Conservation (phyloP, 1,139 yeast species). For the Candida sojae region DNA sequence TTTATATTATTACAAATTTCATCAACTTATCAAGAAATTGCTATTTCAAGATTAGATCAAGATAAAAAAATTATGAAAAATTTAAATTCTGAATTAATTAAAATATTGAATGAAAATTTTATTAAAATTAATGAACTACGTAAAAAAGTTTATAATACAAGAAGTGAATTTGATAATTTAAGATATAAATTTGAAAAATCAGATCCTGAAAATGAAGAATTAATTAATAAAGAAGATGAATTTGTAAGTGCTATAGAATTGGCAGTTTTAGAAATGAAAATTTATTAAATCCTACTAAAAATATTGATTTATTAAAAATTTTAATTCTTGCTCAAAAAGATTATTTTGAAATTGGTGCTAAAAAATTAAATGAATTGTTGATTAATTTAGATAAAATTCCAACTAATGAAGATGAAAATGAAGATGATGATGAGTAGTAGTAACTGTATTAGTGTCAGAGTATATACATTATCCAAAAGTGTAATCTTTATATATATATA, state of each 20-base stretch:
- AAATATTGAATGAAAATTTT: constrained; percentile 56
- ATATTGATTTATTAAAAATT: constrained; percentile 60
- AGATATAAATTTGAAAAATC: constrained; percentile 41
- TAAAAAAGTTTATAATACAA: constrained; percentile 63
- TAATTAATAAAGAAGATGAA: constrained; percentile 74
- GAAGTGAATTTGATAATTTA: constrained; percentile 69
- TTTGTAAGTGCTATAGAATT: constrained; percentile 73
- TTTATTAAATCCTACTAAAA: constrained; percentile 65
- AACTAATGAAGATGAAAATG: constrained; percentile 36
- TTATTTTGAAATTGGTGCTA: constrained; percentile 54
- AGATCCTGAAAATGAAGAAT: constrained; percentile 50
- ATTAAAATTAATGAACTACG: constrained; percentile 62
- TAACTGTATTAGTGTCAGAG: too few species aligned
- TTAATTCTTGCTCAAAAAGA: constrained; percentile 69
- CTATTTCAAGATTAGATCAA: constrained; percentile 62
- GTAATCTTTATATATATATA: too few species aligned
- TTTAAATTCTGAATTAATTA: constrained; percentile 55
- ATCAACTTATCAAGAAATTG: constrained; percentile 61
- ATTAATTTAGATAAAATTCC: constrained; percentile 36
- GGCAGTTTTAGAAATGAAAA: constrained; percentile 79
- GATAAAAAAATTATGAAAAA: constrained; percentile 59
- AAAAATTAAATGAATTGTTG: constrained; percentile 36
- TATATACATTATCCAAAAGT: too few species aligned
- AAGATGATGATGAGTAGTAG: too few species aligned
- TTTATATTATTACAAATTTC: constrained; percentile 58